Base-by-base conservation (phyloP, 352 stramenopile species). In the Globisporangium canariense region DNA sequence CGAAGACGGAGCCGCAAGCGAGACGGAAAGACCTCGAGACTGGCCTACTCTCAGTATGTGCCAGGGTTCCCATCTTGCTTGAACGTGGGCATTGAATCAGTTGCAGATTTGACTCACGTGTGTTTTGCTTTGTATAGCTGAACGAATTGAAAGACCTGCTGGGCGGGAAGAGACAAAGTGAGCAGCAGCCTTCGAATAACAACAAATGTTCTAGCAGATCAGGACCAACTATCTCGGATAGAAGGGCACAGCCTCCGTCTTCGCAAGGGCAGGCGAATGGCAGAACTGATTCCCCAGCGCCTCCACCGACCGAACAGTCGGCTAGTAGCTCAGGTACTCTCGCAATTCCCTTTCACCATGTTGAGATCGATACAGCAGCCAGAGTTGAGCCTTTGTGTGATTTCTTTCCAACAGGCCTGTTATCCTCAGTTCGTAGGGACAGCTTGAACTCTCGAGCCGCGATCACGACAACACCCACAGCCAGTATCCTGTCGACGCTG, bases 141-240 rank as follows among this genome's bases (percentile, higher is more conserved):
- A 74, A 64, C 22, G 78, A 87, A 60, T 59, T 87, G 8, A 76
- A 76, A 11, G 74, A 85, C 52, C 58, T 86, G 7, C 61, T 87
- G 30, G 51, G 70, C 1, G 70, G 75, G 0, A 71, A 73, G 45
- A 79, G 78, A 49, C 34, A 68, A 18, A 67, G 34, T 25, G 62
- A 55, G 7, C 45, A n/a, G 18, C 25, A n/a, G 18, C 25, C 58
- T 11, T 41, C 32, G 43, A 47, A 52, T 30, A 58, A 54, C 20
- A 63, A 40, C 18, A 46, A 28, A 1, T 28, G 56, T 25, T 30
- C 10, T 28, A 62, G 46, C 34, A 47, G 43, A 20, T 38, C 43
- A 36, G 32, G 36, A 2, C 18, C 50, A 55, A 30, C 62, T 47
- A 36, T 40, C 11, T 59, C 59, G n/a, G 28, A 28, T 3, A 16